Evolutionary conservation across 179 eudicot genomes (phyloP), one percentile per base, ranked within the genome.

Genomic region (Spergularia azorica): DNA sequence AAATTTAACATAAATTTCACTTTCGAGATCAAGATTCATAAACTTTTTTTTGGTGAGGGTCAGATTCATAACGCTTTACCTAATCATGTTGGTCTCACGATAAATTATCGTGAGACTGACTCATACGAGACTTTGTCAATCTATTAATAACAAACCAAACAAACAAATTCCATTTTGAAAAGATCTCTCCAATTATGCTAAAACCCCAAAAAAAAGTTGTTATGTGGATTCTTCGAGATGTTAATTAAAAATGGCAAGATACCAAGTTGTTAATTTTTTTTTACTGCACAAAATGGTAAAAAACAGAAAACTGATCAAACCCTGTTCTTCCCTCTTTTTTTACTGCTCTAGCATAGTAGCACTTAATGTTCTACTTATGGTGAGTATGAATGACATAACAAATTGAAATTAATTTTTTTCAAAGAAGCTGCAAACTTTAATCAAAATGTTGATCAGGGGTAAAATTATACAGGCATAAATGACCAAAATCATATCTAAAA

Each of bases 361-460:
- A n/a, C n/a, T 4, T 11, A 63, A 14, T 16, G 15, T 11, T 15
- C 68, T 64, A 64, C 50, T 14, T 1, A 14, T 39, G 15, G 15
- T 13, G n/a, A 39, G 2, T 26, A 62, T 14, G 32, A 20, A 62
- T 62, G 5, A 62, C 20, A 6, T 39, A 62, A 62, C 14, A 62
- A 3, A 61, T 36, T 36, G 39, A 57, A 57, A 17, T 15, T 16
- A n/a, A 6, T 20, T 9, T 8, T 15, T n/a, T 57, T 17, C 9
- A 46, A 39, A n/a, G 38, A 66, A 66, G 69, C 13, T 66, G 48
- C 21, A 67, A 67, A 9, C 71, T 67, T 67, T 48, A 3, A 50
- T 13, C n/a, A 14, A 41, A 41, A 4, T 12, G 7, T 14, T 9
- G 43, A n/a, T 13, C 8, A 61, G 38, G 13, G 17, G 21, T 18